Evolutionary conservation across 805 yeast species (phyloP).

Genomic region (Candida orba): DNA sequence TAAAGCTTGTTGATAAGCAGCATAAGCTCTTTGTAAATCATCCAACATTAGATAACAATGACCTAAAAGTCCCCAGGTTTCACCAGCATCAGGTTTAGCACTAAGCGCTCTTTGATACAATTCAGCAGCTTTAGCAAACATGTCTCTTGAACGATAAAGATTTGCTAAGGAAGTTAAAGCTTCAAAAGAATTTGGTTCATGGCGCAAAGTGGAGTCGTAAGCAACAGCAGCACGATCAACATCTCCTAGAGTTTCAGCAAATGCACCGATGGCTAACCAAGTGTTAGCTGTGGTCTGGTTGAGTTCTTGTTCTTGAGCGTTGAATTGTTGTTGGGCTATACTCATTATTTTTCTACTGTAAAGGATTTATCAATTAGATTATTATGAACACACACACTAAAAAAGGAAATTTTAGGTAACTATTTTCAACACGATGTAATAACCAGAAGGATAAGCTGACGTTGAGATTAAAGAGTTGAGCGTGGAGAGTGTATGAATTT

Average conservation of each 20-base stretch:
- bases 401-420: neutral
- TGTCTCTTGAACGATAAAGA: constrained; percentile 80
- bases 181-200: constrained; percentile 78
- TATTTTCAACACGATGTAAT: too few relatives aligned
- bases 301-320: constrained; percentile 26
- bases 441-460: too few relatives aligned
- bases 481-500: too few relatives aligned
- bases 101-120: constrained; percentile 81
- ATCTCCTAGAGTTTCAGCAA: constrained; percentile 86
- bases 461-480: too few relatives aligned
- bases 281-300: constrained; percentile 64
- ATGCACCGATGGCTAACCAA: constrained; percentile 83
- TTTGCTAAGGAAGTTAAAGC: constrained; percentile 84
- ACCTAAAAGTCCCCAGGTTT: constrained; percentile 94
- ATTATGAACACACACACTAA: too few relatives aligned
- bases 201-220: constrained; percentile 80
- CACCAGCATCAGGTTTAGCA: constrained; percentile 82
- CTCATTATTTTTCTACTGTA: neutral
- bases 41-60: constrained; percentile 97
- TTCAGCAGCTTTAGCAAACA: constrained; percentile 91
- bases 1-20: constrained; percentile 93
- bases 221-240: constrained; percentile 84
- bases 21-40: constrained; percentile 90
- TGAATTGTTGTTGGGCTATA: constrained; percentile 22
- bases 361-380: neutral